Conservation (phyloP, 768 basidiomycete genomes). For the Tephrocybe sp. region DNA sequence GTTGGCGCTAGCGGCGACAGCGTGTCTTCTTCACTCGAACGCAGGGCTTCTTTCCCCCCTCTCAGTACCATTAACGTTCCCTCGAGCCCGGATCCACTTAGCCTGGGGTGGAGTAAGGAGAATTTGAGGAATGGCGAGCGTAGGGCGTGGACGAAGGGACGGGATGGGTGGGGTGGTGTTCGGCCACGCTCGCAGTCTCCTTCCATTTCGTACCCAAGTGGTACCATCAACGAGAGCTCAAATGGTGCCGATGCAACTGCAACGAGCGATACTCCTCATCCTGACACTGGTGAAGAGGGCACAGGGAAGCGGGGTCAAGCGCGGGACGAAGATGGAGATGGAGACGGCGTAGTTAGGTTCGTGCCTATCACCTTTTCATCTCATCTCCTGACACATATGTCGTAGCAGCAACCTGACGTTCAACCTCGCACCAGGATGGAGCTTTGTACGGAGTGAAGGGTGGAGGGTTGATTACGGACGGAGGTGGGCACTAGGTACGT, state of each 20-base stretch:
- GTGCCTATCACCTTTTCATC: conserved; percentile 19
- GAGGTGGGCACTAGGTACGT: conserved; percentile 40
- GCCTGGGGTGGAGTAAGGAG: conserved; percentile 39
- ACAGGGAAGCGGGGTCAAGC: conserved; percentile 42
- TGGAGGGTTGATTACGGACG: conserved; percentile 69
- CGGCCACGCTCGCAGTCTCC: conserved; percentile 5
- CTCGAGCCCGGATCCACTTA: background rate
- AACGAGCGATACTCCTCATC: too few species aligned
- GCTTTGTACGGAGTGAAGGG: conserved; percentile 72
- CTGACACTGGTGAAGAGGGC: conserved; percentile 11
- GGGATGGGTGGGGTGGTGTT: conserved; percentile 70
- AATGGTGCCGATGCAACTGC: too few species aligned
- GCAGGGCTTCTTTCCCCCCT: background rate
- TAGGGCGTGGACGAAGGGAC: conserved; percentile 64
- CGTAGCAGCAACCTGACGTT: conserved; percentile 79
- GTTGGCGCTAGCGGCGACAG: background rate
- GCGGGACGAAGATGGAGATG: conserved; percentile 30
- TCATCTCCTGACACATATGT: conserved; percentile 2
- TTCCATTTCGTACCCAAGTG: background rate
- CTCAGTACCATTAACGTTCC: background rate
- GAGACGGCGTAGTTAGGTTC: conserved; percentile 60
- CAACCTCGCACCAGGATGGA: conserved; percentile 70
- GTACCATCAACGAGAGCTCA: too few species aligned
- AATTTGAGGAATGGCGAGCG: conserved; percentile 47
- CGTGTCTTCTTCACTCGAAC: background rate